These are phyloP conservation scores for Prosopis cineraria DNA, from an alignment of 306 rosid genomes.

Conservation along the genomic window DNA sequence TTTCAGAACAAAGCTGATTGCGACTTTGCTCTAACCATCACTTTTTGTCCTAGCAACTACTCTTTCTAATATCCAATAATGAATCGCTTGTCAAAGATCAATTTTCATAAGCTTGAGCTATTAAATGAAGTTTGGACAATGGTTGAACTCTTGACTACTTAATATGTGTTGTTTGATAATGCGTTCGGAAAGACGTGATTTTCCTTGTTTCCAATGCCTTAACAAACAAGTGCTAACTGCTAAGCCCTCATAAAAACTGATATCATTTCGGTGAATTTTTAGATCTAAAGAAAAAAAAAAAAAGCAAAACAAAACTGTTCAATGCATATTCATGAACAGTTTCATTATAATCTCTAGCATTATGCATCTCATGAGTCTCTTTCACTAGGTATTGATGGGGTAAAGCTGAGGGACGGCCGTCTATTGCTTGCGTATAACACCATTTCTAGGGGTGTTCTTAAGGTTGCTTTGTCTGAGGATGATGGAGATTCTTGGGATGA, in stretches of 20 bases:
- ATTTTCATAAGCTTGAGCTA: not conserved
- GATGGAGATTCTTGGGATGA: constrained; percentile 91
- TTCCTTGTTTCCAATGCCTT: too few species aligned
- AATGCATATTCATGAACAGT: not conserved
- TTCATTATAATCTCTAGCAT: constrained; percentile 6
- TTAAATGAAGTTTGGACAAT: not conserved
- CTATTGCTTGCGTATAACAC: constrained; percentile 72
- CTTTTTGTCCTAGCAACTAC: not conserved
- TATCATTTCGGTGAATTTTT: not conserved
- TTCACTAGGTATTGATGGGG: constrained; percentile 79
- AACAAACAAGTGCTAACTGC: too few species aligned
- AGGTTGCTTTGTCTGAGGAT: constrained; percentile 71
- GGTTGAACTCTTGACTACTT: not conserved
- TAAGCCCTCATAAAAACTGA: too few species aligned
- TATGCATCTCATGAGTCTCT: not conserved
- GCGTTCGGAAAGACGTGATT: too few species aligned
- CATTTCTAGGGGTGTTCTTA: constrained; percentile 76
- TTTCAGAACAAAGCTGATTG: constrained; percentile 12
- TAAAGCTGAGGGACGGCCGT: constrained; percentile 76
- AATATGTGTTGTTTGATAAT: too few species aligned
- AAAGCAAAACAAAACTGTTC: too few species aligned
- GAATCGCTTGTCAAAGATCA: not conserved
- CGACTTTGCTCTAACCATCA: not conserved
- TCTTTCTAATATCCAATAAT: not conserved
- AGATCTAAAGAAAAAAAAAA: too few species aligned